Conservation (phyloP, 305 asterid genomes). For the Fraxinus angustifolia region DNA sequence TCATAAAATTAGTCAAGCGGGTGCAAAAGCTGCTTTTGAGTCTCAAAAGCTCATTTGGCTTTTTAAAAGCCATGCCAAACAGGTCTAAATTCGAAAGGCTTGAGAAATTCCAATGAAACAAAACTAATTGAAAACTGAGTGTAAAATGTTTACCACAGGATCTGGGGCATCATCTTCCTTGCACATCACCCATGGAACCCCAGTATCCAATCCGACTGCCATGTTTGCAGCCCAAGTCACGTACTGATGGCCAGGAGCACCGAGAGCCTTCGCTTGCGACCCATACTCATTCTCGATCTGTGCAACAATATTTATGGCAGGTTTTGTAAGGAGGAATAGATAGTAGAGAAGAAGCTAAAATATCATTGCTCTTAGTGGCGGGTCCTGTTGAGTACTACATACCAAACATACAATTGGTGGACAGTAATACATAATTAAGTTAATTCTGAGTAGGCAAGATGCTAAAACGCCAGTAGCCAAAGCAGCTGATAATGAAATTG, state of each 20-base stretch:
- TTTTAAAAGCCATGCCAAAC: not conserved
- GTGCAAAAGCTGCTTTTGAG: not conserved
- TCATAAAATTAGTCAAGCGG: not conserved
- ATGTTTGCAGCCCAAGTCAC: slow-evolving; percentile 85
- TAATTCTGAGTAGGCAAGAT: not conserved
- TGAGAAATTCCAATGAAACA: not conserved
- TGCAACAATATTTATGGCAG: not conserved
- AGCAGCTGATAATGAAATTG: not conserved
- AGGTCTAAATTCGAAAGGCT: not conserved
- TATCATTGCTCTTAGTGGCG: not conserved
- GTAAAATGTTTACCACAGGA: slow-evolving; percentile 55
- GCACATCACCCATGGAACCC: slow-evolving; percentile 99
- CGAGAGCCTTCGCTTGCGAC: slow-evolving; percentile 64
- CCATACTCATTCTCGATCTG: slow-evolving; percentile 97
- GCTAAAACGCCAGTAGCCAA: not conserved
- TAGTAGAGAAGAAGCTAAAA: not conserved
- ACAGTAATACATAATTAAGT: not conserved
- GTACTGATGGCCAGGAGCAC: slow-evolving; percentile 64
- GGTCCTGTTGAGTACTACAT: not conserved
- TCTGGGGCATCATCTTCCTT: slow-evolving; percentile 98
- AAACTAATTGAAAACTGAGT: not conserved
- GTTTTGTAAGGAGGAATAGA: not conserved
- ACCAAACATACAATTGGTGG: slow-evolving; percentile 13
- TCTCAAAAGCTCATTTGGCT: not conserved
- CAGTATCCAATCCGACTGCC: slow-evolving; percentile 76